A percentile compares a stretch with the other conserved stretches of the same genome.
phyloP scores from a whole-genome alignment of 169 alveolate species.

The Theileria parva region DNA sequence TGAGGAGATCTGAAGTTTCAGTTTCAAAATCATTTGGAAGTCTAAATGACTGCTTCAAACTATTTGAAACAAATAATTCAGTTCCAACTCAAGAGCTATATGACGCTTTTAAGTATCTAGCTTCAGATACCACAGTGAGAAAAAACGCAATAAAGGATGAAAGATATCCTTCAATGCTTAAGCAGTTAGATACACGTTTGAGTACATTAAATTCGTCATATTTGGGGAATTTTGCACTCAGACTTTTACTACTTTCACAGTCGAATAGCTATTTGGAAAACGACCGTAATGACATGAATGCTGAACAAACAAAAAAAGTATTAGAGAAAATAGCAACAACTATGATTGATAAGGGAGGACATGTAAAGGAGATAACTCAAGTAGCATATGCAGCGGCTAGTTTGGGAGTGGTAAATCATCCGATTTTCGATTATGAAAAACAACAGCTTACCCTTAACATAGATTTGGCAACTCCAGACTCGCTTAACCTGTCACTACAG shows the following conservation, averaged over 20 bases:
- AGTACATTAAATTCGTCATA: conserved; percentile 62
- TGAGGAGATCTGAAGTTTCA: conserved; percentile 14
- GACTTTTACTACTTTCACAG: conserved; percentile 30
- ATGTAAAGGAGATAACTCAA: conserved; percentile 44
- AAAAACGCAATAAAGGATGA: conserved; percentile 38
- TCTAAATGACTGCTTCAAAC: conserved; percentile 55
- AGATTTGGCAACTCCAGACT: conserved; percentile 60
- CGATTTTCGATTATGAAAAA: conserved; percentile 55
- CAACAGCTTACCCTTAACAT: conserved; percentile 58
- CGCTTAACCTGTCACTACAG: conserved; percentile 50
- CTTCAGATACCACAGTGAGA: conserved; percentile 11
- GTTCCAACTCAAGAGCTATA: conserved; percentile 47
- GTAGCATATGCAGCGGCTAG: conserved; percentile 63
- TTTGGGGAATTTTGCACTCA: conserved; percentile 62
- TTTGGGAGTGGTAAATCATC: conserved; percentile 36
- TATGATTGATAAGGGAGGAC: conserved; percentile 48
- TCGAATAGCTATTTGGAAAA: neutral
- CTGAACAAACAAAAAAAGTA: conserved; percentile 25
- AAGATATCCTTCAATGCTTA: conserved; percentile 45
- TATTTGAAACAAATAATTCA: conserved; percentile 29
- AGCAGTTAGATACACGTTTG: conserved; percentile 59
- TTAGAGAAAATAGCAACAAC: conserved; percentile 50
- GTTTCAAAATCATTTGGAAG: conserved; percentile 21
- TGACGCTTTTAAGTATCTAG: conserved; percentile 52
- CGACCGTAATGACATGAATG: conserved; percentile 10